Base-by-base conservation (phyloP, 441 rosid genomes). In the Biscutella laevigata region DNA sequence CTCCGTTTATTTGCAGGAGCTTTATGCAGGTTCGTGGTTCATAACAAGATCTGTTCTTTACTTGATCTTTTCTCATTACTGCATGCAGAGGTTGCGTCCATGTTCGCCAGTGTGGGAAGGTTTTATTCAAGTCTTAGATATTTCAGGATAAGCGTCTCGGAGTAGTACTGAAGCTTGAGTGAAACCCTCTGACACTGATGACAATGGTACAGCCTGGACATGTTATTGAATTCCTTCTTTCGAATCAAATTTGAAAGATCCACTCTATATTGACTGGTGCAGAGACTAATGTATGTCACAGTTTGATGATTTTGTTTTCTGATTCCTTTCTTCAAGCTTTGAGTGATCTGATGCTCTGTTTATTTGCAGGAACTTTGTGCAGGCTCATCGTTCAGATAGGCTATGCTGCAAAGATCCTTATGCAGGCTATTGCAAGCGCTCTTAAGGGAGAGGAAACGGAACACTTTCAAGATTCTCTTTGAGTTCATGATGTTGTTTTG, bases 61-160 rank as follows among this genome's bases (percentile, higher is more conserved):
- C 11, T 16, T 43, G 28, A 26, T 45, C 20, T 13, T n/a, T n/a
- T 35, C 9, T 37, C 25, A 17, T 17, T 22, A 52, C 30, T 37
- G 14, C 32, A 44, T 59, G 37, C 61, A 82, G 86, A 70, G 82
- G 78, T 10, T 82, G 89, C 70, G 77, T 82, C 30, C 78, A 79
- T 12, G 83, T 82, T 22, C 77, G 80, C 36, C 83, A 77, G 24
- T 77, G 86, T 13, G 83, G 78, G 84, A 57, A 95, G 95, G 4
- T 86, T 78, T 46, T 88, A 86, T 44, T 80, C 94, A 2, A 88
- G 95, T 53, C 81, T 88, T 41, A 64, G n/a, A n/a, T n/a, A n/a
- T n/a, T n/a, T n/a, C n/a, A n/a, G n/a, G n/a, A n/a, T n/a, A n/a
- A n/a, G n/a, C n/a, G n/a, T n/a, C n/a, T n/a, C n/a, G n/a, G n/a